Conservation (phyloP, 2,329 filamentous ascomycete genomes). For the Fusarium nurragi region DNA sequence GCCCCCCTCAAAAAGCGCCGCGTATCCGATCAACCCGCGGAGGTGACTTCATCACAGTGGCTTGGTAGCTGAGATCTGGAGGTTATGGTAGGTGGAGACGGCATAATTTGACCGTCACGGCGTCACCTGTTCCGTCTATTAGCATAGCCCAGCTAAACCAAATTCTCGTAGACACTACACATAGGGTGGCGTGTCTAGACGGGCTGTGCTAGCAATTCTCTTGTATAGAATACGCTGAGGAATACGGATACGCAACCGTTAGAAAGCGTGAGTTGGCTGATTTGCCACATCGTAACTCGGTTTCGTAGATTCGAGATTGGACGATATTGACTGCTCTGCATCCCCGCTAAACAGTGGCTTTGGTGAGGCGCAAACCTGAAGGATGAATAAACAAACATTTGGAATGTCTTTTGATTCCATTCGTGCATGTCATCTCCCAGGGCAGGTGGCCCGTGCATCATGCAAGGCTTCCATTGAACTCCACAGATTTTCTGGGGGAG, state of each 20-base stretch:
- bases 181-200: neutral
- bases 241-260: neutral
- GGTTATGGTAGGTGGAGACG: slow-evolving; percentile 11
- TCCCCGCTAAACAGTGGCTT: slow-evolving; percentile 6
- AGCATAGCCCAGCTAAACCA: neutral
- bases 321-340: neutral
- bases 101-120: slow-evolving; percentile 4
- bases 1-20: slow-evolving; percentile 16
- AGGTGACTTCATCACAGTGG: slow-evolving; percentile 39
- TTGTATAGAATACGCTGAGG: slow-evolving; percentile 1
- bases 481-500: slow-evolving; percentile 12
- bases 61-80: slow-evolving; percentile 22
- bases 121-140: neutral
- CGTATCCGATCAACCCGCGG: slow-evolving; percentile 18
- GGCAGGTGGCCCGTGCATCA: slow-evolving; percentile 11
- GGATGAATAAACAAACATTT: slow-evolving; percentile 11
- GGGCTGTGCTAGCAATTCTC: slow-evolving; percentile 2
- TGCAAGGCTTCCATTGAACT: slow-evolving; percentile 14
- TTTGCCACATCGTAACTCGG: neutral
- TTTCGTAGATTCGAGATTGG: neutral
- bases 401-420: slow-evolving; percentile 25
- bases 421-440: neutral
- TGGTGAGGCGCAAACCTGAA: slow-evolving; percentile 27
- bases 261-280: neutral
- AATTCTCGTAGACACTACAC: neutral